Percentiles rank a stretch among this genome's conserved stretches.
Evolutionary conservation across 768 basidiomycete species (phyloP).

Genomic region (Rhodotorula kratochvilovae): DNA sequence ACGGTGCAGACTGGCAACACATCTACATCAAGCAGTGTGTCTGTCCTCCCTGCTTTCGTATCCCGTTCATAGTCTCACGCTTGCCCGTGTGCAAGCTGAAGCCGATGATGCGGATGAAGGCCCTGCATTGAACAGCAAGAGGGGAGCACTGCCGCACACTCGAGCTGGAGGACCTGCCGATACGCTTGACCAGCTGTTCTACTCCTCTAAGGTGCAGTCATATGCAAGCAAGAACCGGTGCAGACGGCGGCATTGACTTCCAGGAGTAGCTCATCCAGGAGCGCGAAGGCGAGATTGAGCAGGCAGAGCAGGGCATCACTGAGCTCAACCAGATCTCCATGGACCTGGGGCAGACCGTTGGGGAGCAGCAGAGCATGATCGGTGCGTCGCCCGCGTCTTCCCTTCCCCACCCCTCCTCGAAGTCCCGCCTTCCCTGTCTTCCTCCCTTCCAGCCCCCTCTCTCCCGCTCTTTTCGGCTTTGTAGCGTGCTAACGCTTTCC

Average conservation of each 20-base stretch:
- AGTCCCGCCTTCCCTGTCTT: too few relatives aligned
- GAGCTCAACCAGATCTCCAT: conserved; percentile 94
- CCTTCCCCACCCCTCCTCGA: not conserved
- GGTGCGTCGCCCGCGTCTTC: conserved; percentile 56
- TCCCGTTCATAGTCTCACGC: fast-evolving
- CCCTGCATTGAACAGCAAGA: not conserved
- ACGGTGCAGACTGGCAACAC: conserved; percentile 38
- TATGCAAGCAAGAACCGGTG: conserved; percentile 33
- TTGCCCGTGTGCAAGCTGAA: conserved; percentile 37
- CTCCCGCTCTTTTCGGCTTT: too few relatives aligned
- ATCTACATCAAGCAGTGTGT: conserved; percentile 43
- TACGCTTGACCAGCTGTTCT: conserved; percentile 39
- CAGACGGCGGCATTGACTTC: conserved; percentile 69
- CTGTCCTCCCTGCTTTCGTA: not conserved
- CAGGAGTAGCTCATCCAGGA: conserved; percentile 93
- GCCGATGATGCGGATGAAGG: conserved; percentile 29
- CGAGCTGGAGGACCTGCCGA: conserved; percentile 37
- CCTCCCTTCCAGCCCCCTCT: too few relatives aligned
- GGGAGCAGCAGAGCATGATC: conserved; percentile 89
- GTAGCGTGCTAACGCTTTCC: too few relatives aligned
- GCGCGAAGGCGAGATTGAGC: conserved; percentile 87
- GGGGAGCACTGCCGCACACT: conserved; percentile 20
- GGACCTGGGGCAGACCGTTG: conserved; percentile 87
- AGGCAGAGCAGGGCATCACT: conserved; percentile 94
- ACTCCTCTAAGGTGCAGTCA: conserved; percentile 38